Evolutionary conservation across 2,329 filamentous ascomycete species (phyloP).

Genomic region (Penicillium corylophilum): DNA sequence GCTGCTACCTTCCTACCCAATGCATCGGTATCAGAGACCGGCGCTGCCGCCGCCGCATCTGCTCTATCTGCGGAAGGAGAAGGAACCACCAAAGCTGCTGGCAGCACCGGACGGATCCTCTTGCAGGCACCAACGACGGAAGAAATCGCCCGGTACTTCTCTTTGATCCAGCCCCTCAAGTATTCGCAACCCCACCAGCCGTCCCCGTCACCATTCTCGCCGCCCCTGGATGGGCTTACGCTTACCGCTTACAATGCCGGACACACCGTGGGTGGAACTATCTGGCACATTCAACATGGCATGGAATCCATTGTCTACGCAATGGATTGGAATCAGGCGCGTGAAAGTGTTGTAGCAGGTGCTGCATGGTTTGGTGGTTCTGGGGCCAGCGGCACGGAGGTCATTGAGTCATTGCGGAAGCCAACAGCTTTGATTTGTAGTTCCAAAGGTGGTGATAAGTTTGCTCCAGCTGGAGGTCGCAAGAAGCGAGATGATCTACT

Average conservation of each 20-base stretch:
- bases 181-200: conserved; percentile 97
- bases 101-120: conserved; percentile 48
- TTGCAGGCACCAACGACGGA: conserved; percentile 73
- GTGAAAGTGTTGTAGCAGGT: conserved; percentile 89
- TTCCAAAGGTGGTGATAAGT: conserved; percentile 72
- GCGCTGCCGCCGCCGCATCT: conserved; percentile 48
- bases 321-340: conserved; percentile 97
- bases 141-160: conserved; percentile 91
- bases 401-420: conserved; percentile 89
- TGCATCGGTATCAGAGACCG: conserved; percentile 61
- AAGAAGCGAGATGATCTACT: conserved; percentile 83
- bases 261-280: conserved; percentile 92
- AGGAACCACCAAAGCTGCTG: conserved; percentile 31
- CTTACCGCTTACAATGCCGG: conserved; percentile 97
- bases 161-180: conserved; percentile 84
- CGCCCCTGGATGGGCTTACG: conserved; percentile 83
- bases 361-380: conserved; percentile 89
- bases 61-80: conserved; percentile 31
- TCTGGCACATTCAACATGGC: conserved; percentile 98
- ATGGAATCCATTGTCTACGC: conserved; percentile 97
- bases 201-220: conserved; percentile 79
- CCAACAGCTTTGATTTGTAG: conserved; percentile 94
- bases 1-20: conserved; percentile 79
- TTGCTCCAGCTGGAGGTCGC: conserved; percentile 68
- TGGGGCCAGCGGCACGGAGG: conserved; percentile 76